Conservation (phyloP, 2,329 filamentous ascomycete genomes). For the Hawksworthiomyces lignivorus region DNA sequence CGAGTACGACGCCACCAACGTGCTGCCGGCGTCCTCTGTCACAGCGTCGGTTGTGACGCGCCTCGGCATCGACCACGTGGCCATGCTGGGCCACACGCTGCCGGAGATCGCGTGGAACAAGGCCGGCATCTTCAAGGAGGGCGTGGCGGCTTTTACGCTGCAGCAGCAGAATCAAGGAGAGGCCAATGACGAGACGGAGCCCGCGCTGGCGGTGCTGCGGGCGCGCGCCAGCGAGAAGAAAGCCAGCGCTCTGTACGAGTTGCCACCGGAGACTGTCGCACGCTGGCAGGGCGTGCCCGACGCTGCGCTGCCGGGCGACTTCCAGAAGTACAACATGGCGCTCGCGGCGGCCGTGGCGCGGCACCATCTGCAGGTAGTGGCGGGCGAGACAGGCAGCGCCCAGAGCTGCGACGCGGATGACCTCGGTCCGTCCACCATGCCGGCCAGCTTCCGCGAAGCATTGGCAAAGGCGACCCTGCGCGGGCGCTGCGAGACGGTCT, state of each 20-base stretch:
- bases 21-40: conserved; percentile 41
- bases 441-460: conserved; percentile 40
- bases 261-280: conserved; percentile 38
- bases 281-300: conserved; percentile 42
- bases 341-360: conserved; percentile 27
- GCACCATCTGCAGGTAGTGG: conserved; percentile 14
- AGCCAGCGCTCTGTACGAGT: conserved; percentile 34
- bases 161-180: conserved; percentile 16
- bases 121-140: conserved; percentile 60
- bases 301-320: conserved; percentile 29
- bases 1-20: conserved; percentile 60
- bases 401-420: too few relatives aligned
- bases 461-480: conserved; percentile 69
- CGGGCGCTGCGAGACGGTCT: conserved; percentile 67
- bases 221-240: conserved; percentile 46
- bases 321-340: conserved; percentile 53
- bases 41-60: conserved; percentile 32
- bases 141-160: conserved; percentile 50
- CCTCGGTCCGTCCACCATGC: conserved; percentile 9
- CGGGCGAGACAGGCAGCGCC: neutral
- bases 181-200: conserved; percentile 21
- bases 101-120: conserved; percentile 68
- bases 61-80: conserved; percentile 62
- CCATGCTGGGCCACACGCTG: conserved; percentile 53
- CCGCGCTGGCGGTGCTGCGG: conserved; percentile 45